Evolutionary conservation across 257 asterid species (phyloP).

Genomic region (Petrea volubilis): DNA sequence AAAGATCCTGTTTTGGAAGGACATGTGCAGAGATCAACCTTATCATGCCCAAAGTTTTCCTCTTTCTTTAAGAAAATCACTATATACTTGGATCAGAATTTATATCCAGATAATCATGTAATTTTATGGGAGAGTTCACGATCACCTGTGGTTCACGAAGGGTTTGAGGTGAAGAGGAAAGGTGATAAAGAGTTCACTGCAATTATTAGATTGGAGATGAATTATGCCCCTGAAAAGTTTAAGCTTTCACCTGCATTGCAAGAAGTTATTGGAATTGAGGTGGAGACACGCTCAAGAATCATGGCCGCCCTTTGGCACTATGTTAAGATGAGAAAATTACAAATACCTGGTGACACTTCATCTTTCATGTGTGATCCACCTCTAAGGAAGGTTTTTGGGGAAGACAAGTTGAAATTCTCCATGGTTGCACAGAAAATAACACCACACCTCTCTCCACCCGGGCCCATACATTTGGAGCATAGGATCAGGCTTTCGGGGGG

Average conservation of each 20-base stretch:
- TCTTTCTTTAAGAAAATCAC: conserved; percentile 83
- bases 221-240: conserved; percentile 69
- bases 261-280: conserved; percentile 83
- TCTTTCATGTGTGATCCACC: conserved; percentile 76
- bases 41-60: conserved; percentile 62
- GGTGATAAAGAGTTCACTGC: conserved; percentile 91
- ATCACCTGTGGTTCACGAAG: conserved; percentile 68
- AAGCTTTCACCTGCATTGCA: conserved; percentile 75
- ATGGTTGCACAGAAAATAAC: conserved; percentile 66
- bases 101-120: conserved; percentile 83
- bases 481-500: conserved; percentile 77
- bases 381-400: conserved; percentile 79
- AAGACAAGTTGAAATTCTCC: conserved; percentile 82
- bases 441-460: conserved; percentile 68
- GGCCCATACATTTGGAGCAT: conserved; percentile 89
- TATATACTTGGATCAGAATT: conserved; percentile 77
- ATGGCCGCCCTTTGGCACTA: conserved; percentile 82
- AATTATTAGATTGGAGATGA: conserved; percentile 82
- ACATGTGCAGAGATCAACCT: conserved; percentile 25
- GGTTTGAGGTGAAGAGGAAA: conserved; percentile 89
- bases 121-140: conserved; percentile 89
- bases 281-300: conserved; percentile 73
- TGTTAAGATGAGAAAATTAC: conserved; percentile 64
- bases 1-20: conserved; percentile 46
- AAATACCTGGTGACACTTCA: conserved; percentile 69